Evolutionary conservation across 2,329 filamentous ascomycete species (phyloP).

Genomic region (Tolypocladium amazonense): DNA sequence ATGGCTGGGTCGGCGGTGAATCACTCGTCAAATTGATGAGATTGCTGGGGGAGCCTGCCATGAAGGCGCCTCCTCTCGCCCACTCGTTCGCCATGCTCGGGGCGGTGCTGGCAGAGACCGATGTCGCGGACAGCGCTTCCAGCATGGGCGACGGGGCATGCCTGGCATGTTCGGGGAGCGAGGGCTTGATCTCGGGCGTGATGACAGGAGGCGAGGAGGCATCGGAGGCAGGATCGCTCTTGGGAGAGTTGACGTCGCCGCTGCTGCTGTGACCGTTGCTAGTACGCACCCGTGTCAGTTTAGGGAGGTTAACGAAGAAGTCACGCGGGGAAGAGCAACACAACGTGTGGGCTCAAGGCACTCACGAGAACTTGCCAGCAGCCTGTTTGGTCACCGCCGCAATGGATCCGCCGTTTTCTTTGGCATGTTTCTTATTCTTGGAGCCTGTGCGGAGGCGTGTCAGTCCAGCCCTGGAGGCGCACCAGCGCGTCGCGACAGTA

Average conservation of each 20-base stretch:
- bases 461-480: slow-evolving; percentile 9
- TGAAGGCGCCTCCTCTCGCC: slow-evolving; percentile 23
- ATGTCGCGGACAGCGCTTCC: slow-evolving; percentile 36
- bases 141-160: slow-evolving; percentile 33
- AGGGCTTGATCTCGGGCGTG: slow-evolving; percentile 35
- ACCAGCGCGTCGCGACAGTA: slow-evolving; percentile 4
- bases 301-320: slow-evolving; percentile 11
- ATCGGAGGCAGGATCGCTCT: slow-evolving; percentile 27
- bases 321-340: slow-evolving; percentile 13
- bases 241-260: slow-evolving; percentile 20
- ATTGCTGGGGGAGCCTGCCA: slow-evolving; percentile 42
- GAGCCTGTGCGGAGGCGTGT: slow-evolving; percentile 21
- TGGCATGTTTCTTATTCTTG: slow-evolving; percentile 46
- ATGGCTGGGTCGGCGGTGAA: slow-evolving; percentile 41
- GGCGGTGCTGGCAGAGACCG: slow-evolving; percentile 36
- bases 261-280: slow-evolving; percentile 12
- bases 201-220: slow-evolving; percentile 32
- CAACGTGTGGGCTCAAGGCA: slow-evolving; percentile 7
- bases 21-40: slow-evolving; percentile 40
- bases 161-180: slow-evolving; percentile 30
- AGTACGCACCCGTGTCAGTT: slow-evolving; percentile 11
- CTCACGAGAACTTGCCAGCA: slow-evolving; percentile 41
- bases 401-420: slow-evolving; percentile 40
- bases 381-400: slow-evolving; percentile 43
- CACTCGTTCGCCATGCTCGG: slow-evolving; percentile 37